Evolutionary conservation across 2,329 filamentous ascomycete genomes (phyloP).

Genomic region (Fusarium tuaranense): DNA sequence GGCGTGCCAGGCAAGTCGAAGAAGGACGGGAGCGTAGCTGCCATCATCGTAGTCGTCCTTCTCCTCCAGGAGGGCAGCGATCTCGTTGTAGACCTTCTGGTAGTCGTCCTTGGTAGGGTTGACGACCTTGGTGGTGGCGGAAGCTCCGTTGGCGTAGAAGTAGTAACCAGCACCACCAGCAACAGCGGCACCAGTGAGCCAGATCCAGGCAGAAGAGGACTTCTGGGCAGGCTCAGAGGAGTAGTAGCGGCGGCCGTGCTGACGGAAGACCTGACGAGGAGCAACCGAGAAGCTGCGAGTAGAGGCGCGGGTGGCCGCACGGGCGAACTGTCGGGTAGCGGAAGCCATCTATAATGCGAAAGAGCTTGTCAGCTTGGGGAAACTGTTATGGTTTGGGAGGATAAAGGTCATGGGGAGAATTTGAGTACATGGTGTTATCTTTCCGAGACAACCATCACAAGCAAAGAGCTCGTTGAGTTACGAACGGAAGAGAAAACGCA

Average conservation of each 20-base stretch:
- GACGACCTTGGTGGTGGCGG: slow-evolving; percentile 69
- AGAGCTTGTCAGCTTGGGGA: slow-evolving; percentile 16
- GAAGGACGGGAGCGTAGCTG: slow-evolving; percentile 90
- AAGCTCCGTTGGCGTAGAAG: slow-evolving; percentile 69
- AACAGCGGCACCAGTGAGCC: slow-evolving; percentile 68
- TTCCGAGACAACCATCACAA: not conserved
- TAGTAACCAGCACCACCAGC: slow-evolving; percentile 75
- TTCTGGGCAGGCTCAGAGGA: slow-evolving; percentile 74
- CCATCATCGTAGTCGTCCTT: slow-evolving; percentile 97
- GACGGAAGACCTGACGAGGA: slow-evolving; percentile 77
- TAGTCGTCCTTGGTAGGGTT: slow-evolving; percentile 87
- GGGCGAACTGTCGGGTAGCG: slow-evolving; percentile 66
- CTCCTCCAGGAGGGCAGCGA: slow-evolving; percentile 84
- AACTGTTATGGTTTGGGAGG: not conserved
- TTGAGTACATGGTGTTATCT: not conserved
- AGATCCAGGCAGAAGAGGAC: slow-evolving; percentile 63
- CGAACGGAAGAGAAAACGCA: not conserved
- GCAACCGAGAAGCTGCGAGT: slow-evolving; percentile 68
- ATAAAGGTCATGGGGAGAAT: not conserved
- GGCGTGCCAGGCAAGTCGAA: slow-evolving; percentile 94
- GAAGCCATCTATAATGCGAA: slow-evolving; percentile 49
- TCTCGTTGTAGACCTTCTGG: slow-evolving; percentile 92
- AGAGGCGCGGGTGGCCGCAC: slow-evolving; percentile 69
- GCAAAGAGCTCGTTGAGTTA: slow-evolving; percentile 1
- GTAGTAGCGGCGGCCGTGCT: slow-evolving; percentile 82